phyloP scores from a whole-genome alignment of 371 early-diverging fungal genomes.

The Apophysomyces ossiformis region DNA sequence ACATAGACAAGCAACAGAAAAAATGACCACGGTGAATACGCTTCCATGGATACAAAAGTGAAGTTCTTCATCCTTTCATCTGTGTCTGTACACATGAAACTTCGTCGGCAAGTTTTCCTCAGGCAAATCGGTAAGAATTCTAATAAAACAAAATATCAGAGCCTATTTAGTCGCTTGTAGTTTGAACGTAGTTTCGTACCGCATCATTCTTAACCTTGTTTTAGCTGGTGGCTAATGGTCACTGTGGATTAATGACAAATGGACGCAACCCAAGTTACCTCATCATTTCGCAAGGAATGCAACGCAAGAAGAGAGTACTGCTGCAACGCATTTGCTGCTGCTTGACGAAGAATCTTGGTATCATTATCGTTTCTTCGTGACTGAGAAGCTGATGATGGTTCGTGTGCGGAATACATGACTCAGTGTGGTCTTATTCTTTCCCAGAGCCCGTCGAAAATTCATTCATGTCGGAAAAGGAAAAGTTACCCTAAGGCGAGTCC shows the following conservation, averaged over 20 bases:
- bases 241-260: background rate
- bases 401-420: background rate
- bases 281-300: constrained; percentile 18
- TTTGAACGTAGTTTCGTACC: constrained; percentile 12
- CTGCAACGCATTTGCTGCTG: constrained; percentile 25
- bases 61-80: no score
- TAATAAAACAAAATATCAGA: background rate
- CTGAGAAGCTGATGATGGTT: background rate
- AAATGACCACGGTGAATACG: no score
- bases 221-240: constrained; percentile 18
- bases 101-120: background rate
- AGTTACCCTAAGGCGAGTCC: no score
- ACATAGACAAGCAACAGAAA: no score
- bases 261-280: constrained; percentile 11
- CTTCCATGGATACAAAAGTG: no score
- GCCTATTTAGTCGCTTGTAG: background rate
- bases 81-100: no score
- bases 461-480: no score
- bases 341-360: constrained; percentile 19
- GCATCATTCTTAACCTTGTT: constrained; percentile 31
- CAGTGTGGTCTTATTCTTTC: no score
- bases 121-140: background rate
- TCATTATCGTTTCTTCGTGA: constrained; percentile 16
- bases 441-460: no score
- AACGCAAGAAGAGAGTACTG: constrained; percentile 22